A percentile compares a stretch with the other conserved stretches of the same genome.
These are phyloP conservation scores for Rosellinia necatrix DNA, from an alignment of 2,329 filamentous ascomycete genomes.

Conservation along the genomic window DNA sequence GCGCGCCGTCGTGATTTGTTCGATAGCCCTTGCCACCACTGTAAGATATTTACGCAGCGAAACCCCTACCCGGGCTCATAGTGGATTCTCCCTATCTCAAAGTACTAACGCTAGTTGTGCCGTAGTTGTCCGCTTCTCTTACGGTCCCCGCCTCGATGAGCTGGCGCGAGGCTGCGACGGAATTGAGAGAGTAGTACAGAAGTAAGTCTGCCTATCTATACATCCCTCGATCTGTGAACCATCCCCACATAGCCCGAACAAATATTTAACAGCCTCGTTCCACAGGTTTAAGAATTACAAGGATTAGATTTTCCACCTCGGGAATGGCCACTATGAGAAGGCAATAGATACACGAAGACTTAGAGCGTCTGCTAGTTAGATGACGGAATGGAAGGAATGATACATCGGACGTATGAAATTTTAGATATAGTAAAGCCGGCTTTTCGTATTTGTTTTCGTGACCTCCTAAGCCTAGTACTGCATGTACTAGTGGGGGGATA, in stretches of 20 bases:
- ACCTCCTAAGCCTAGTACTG: background rate
- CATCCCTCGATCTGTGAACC: background rate
- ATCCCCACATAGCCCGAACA: background rate
- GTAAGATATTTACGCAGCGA: conserved; percentile 29
- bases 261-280: conserved; percentile 12
- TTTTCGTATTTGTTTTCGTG: background rate
- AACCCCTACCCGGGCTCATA: background rate
- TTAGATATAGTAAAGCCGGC: background rate
- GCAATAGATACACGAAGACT: too few relatives aligned
- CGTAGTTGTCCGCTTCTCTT: conserved; percentile 76
- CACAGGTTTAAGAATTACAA: conserved; percentile 37
- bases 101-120: conserved; percentile 2
- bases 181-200: conserved; percentile 80
- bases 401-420: background rate
- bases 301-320: conserved; percentile 2
- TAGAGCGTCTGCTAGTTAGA: too few relatives aligned
- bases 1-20: conserved; percentile 88
- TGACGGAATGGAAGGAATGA: background rate
- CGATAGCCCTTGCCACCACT: conserved; percentile 92
- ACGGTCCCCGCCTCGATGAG: conserved; percentile 80
- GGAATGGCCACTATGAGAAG: too few relatives aligned
- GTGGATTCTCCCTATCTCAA: background rate
- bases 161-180: conserved; percentile 80
- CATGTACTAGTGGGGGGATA: background rate
- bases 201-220: conserved; percentile 51